Conservation (phyloP, 306 rosid species). For the Quillaja saponaria region DNA sequence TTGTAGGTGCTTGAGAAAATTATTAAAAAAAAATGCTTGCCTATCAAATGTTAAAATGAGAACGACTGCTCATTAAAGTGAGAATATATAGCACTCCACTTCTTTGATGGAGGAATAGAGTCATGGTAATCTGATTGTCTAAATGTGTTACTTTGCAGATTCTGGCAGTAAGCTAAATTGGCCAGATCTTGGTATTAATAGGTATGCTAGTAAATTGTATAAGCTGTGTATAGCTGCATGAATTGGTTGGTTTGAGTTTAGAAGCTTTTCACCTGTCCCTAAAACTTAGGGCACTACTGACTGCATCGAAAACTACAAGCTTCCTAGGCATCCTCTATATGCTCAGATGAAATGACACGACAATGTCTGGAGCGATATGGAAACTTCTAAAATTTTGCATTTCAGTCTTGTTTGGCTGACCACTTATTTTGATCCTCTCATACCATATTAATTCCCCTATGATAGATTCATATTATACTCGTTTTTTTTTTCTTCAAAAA, state of each 20-base stretch:
- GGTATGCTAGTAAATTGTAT: too few species aligned
- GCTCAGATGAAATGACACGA: too few species aligned
- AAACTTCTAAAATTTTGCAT: not conserved
- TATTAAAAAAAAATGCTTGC: constrained; percentile 14
- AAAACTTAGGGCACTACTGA: too few species aligned
- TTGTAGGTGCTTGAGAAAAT: constrained; percentile 15
- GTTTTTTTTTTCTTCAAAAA: too few species aligned
- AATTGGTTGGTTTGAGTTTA: too few species aligned
- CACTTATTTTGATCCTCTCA: not conserved
- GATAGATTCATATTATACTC: not conserved
- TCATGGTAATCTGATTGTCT: not conserved
- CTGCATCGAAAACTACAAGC: too few species aligned
- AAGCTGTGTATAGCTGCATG: too few species aligned
- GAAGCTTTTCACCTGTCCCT: too few species aligned
- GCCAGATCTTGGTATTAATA: too few species aligned
- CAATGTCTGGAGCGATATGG: constrained; percentile 7
- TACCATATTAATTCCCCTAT: not conserved
- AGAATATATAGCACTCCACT: not conserved
- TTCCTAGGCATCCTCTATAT: too few species aligned
- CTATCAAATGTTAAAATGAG: constrained; percentile 23
- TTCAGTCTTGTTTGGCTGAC: not conserved
- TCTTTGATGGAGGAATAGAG: not conserved
- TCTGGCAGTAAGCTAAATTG: too few species aligned
- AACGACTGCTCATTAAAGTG: constrained; percentile 20
- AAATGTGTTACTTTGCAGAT: not conserved